phyloP scores from a whole-genome alignment of 129 eudicot genomes.

The Apium graveolens region DNA sequence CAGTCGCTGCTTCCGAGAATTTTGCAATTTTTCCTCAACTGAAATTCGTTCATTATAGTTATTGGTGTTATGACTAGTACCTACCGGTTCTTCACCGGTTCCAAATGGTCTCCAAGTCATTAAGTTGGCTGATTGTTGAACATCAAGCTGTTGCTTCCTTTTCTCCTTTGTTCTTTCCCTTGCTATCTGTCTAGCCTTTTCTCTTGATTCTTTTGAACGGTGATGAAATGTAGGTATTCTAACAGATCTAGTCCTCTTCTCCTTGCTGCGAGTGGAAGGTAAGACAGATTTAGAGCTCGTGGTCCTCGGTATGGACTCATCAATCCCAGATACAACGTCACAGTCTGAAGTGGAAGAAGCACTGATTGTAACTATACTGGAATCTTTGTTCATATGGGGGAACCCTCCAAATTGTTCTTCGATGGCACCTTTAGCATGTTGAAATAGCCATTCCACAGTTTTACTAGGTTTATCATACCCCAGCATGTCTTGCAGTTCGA shows the following conservation, averaged over 20 bases:
- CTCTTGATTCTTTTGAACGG: constrained; percentile 47
- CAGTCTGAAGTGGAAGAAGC: constrained; percentile 44
- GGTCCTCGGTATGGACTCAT: constrained; percentile 7
- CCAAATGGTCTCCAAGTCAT: constrained; percentile 31
- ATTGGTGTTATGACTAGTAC: not conserved
- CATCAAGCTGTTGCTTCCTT: constrained; percentile 16
- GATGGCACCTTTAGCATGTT: constrained; percentile 43
- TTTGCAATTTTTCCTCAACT: constrained; percentile 9
- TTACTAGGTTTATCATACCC: constrained; percentile 67
- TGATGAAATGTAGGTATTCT: constrained; percentile 33
- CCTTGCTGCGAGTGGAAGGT: constrained; percentile 17
- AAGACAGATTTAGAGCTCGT: not conserved
- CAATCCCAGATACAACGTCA: constrained; percentile 41
- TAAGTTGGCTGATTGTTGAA: constrained; percentile 10
- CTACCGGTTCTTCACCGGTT: constrained; percentile 5
- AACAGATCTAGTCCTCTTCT: constrained; percentile 21
- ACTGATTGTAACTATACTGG: constrained; percentile 21
- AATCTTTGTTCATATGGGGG: constrained; percentile 3
- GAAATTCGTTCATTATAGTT: not conserved
- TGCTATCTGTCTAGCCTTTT: constrained; percentile 58
- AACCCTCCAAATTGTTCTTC: constrained; percentile 29
- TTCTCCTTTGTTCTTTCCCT: constrained; percentile 62
- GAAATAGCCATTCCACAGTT: constrained; percentile 69
- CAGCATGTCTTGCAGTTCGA: constrained; percentile 54
- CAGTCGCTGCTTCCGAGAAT: constrained; percentile 15